Conservation (phyloP, 768 basidiomycete species). For the Chlorophyllum brunneum region DNA sequence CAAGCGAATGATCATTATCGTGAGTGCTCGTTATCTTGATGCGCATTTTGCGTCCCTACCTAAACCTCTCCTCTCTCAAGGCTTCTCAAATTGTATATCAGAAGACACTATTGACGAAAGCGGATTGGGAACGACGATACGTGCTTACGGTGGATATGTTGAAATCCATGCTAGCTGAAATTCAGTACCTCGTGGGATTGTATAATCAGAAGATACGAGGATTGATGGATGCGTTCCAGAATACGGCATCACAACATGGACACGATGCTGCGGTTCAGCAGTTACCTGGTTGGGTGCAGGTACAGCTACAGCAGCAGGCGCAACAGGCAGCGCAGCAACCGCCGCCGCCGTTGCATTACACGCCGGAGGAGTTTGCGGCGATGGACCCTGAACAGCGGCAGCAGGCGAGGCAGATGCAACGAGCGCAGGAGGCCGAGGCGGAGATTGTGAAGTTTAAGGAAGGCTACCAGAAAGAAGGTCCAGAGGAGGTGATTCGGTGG, state of each 20-base stretch:
- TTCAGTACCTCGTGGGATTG: conserved; percentile 11
- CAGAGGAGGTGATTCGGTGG: conserved; percentile 11
- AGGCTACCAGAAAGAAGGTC: conserved; percentile 9
- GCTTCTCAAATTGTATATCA: conserved; percentile 13
- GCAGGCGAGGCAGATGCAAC: conserved; percentile 7
- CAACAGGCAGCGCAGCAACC: background rate
- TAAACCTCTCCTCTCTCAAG: background rate
- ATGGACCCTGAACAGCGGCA: conserved; percentile 2
- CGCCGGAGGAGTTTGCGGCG: conserved; percentile 7
- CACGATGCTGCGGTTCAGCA: conserved; percentile 13
- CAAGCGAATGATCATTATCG: conserved; percentile 13
- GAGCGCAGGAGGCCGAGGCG: conserved; percentile 11
- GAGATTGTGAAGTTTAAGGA: conserved; percentile 10
- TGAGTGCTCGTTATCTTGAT: background rate
- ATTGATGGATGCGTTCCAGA: conserved; percentile 12
- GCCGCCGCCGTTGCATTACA: conserved; percentile 1
- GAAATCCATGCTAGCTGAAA: conserved; percentile 10
- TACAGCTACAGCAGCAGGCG: conserved; percentile 11
- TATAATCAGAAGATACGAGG: conserved; percentile 11
- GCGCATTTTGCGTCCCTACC: background rate
- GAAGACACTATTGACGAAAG: conserved; percentile 8
- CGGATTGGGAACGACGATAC: conserved; percentile 13
- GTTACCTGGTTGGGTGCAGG: conserved; percentile 12
- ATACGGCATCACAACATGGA: conserved; percentile 4
- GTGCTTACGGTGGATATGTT: conserved; percentile 12